Percentiles rank a stretch among this genome's conserved stretches.
phyloP scores from a whole-genome alignment of 768 basidiomycete species.

The Clavaria fumosa region DNA sequence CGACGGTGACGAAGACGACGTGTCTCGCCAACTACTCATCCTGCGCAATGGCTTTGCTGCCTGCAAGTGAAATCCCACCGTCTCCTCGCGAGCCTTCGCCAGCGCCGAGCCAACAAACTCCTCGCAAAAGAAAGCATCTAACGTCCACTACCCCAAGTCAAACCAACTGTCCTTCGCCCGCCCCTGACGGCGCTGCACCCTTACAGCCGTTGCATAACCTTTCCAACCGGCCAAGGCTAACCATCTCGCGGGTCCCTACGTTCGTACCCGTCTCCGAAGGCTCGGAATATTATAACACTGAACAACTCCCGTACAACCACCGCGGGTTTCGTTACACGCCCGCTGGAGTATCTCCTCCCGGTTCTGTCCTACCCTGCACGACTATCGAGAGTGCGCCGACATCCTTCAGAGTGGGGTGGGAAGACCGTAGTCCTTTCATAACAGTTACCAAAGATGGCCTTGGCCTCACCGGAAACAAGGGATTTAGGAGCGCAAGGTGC shows the following conservation, averaged over 20 bases:
- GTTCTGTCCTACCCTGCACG: slow-evolving; percentile 46
- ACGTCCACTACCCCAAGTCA: background rate
- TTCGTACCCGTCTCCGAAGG: slow-evolving; percentile 45
- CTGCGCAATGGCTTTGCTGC: too few relatives aligned
- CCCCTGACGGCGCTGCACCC: slow-evolving; percentile 25
- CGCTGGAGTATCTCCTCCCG: slow-evolving; percentile 53
- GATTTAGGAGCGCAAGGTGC: slow-evolving; percentile 79
- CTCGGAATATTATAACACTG: slow-evolving; percentile 49
- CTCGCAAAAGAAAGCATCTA: background rate
- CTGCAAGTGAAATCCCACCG: background rate
- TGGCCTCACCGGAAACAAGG: slow-evolving; percentile 65
- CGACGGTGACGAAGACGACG: too few relatives aligned
- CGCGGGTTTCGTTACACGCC: slow-evolving; percentile 70
- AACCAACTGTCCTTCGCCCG: slow-evolving; percentile 25
- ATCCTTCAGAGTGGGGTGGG: slow-evolving; percentile 68
- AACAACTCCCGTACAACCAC: slow-evolving; percentile 57
- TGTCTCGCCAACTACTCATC: too few relatives aligned
- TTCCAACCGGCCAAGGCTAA: slow-evolving; percentile 51
- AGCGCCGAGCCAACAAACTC: background rate
- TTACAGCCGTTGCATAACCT: slow-evolving; percentile 58
- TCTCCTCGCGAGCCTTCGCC: background rate
- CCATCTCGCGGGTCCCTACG: slow-evolving; percentile 57
- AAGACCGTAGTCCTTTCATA: slow-evolving; percentile 74
- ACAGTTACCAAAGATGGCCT: slow-evolving; percentile 68
- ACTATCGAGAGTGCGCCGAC: slow-evolving; percentile 71